Evolutionary conservation across 495 filamentous ascomycete genomes (phyloP).

Genomic region (Diplogelasinospora grovesii): DNA sequence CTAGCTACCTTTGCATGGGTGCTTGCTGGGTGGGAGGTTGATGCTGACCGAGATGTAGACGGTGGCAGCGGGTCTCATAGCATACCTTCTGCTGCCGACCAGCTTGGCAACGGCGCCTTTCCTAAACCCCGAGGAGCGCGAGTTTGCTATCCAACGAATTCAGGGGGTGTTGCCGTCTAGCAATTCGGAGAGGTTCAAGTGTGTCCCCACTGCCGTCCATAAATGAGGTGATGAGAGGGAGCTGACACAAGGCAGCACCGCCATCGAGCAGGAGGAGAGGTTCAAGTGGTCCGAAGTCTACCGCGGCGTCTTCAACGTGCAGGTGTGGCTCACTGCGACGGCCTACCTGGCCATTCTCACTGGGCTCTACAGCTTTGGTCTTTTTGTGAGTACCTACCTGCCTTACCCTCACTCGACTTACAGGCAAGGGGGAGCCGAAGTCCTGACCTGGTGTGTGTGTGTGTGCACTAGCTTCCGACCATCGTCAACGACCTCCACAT

Average conservation of each 20-base stretch:
- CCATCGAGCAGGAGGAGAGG: slow-evolving; percentile 33
- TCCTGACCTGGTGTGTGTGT: slow-evolving; percentile 23
- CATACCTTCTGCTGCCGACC: slow-evolving; percentile 53
- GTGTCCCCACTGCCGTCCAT: slow-evolving; percentile 3
- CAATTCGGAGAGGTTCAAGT: slow-evolving; percentile 29
- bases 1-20: not conserved
- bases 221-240: not conserved
- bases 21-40: slow-evolving; percentile 4
- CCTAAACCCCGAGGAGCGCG: slow-evolving; percentile 40
- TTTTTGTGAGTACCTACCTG: slow-evolving; percentile 39
- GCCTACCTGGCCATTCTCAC: slow-evolving; percentile 41
- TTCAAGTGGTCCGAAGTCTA: slow-evolving; percentile 62
- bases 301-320: slow-evolving; percentile 52
- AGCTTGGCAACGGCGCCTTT: slow-evolving; percentile 49
- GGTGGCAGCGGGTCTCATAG: slow-evolving; percentile 47
- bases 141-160: slow-evolving; percentile 34
- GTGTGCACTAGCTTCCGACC: slow-evolving; percentile 55
- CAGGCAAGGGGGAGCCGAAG: too few species aligned
- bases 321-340: slow-evolving; percentile 45
- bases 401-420: not conserved
- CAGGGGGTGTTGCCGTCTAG: slow-evolving; percentile 19
- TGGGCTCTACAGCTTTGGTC: slow-evolving; percentile 44
- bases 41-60: slow-evolving; percentile 25
- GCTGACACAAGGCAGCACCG: slow-evolving; percentile 23
- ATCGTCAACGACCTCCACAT: slow-evolving; percentile 57